These are phyloP conservation scores for Paraphaeosphaeria sporulosa DNA, from an alignment of 2,329 filamentous ascomycete species.

Conservation along the genomic window DNA sequence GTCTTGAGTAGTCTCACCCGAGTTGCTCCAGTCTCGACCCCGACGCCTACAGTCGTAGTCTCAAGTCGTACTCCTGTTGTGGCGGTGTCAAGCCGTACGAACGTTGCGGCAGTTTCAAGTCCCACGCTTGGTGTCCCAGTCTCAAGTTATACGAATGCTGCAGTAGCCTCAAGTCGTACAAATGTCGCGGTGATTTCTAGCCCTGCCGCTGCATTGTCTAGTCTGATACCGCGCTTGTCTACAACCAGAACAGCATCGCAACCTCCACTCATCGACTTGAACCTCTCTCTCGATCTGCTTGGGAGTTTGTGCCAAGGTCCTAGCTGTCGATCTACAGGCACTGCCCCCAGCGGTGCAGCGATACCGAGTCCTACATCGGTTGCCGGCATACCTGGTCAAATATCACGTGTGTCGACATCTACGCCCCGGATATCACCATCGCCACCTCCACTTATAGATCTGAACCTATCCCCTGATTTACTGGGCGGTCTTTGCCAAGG, in stretches of 20 bases:
- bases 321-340: not conserved
- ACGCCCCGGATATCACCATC: not conserved
- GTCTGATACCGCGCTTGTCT: not conserved
- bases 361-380: no score
- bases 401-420: not conserved
- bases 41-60: no score
- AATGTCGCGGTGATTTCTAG: no score
- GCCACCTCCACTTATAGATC: not conserved
- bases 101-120: no score
- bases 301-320: not conserved
- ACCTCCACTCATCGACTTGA: slow-evolving; percentile 1
- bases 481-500: not conserved
- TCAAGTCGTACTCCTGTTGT: no score
- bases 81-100: no score
- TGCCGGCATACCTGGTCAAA: not conserved
- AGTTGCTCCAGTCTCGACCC: no score
- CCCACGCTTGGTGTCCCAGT: no score
- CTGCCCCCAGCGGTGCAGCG: no score
- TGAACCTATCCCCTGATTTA: not conserved
- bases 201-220: not conserved
- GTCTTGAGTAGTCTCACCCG: no score
- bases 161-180: no score
- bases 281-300: not conserved
- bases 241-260: not conserved
- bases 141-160: no score